Evolutionary conservation across 345 rosid genomes (phyloP), one percentile per base, ranked within the genome.

Genomic region (Cardamine chenopodiifolia): DNA sequence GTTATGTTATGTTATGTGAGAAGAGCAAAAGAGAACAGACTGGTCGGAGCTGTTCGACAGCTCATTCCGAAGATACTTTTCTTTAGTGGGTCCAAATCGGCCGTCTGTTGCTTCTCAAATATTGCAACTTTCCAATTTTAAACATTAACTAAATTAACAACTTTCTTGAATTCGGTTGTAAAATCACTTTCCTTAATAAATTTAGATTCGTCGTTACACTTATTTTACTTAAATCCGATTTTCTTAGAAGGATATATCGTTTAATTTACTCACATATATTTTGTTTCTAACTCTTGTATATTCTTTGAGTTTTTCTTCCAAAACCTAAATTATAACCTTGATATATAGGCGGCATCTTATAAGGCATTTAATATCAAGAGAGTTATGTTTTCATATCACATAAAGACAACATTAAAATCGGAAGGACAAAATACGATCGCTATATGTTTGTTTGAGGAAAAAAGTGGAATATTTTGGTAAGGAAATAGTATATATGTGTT

Each of bases 1-100:
- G 79, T 68, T 66, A 42, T 66, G 35, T 55, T 26, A 25, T 57
- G 62, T 32, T 59, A 6, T 66, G n/a, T 14, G 59, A 74, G 66
- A 57, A 53, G 62, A 69, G 52, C 78, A 44, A 57, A 68, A 31
- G 69, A 31, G 62, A 57, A 77, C 76, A 78, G 77, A 22, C 73
- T 71, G 72, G 72, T 72, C 68, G 55, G 68, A 71, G 77, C 80
- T 76, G 80, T 76, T 76, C 4, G 66, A 78, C 81, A 78, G 81
- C 81, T 78, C 22, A 59, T 71, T 34, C 18, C 17, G 31, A 13
- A 47, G 35, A 44, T 76, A 52, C 49, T 61, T 76, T 76, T 62
- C 44, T 55, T 55, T 54, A 25, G 74, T 68, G 40, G 75, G 71
- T 47, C 39, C 20, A 39, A 75, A 76, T 34, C 80, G 80, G 80